Evolutionary conservation across 2,329 filamentous ascomycete genomes (phyloP).

Genomic region (Calonectria montana): DNA sequence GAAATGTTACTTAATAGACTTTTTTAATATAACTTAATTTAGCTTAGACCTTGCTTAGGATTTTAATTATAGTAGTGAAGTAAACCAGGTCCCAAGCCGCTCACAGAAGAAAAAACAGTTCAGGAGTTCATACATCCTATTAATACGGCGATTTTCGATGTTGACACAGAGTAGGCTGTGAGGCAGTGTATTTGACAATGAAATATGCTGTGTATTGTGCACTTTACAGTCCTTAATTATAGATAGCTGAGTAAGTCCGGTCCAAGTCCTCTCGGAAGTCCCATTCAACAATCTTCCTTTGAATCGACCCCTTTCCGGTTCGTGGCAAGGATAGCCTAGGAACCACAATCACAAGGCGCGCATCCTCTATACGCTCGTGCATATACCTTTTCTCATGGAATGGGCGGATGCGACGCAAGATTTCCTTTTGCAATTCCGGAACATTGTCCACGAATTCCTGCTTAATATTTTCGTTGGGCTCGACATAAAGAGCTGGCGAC

Average conservation of each 20-base stretch:
- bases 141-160: too few species aligned
- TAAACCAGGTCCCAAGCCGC: too few species aligned
- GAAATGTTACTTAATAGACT: too few species aligned
- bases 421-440: neutral
- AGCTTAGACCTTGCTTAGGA: too few species aligned
- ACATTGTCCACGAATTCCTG: neutral
- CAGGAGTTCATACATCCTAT: too few species aligned
- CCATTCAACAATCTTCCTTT: neutral
- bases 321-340: neutral
- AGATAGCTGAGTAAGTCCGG: neutral
- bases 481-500: neutral
- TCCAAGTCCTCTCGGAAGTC: neutral
- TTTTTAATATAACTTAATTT: too few species aligned
- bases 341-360: neutral
- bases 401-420: neutral
- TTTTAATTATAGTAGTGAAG: too few species aligned
- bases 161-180: too few species aligned
- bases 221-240: neutral
- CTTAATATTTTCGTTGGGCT: neutral
- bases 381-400: neutral
- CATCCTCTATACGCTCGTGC: neutral
- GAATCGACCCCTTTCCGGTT: neutral
- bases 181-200: too few species aligned
- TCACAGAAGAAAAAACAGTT: too few species aligned
- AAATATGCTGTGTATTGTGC: too few species aligned